These are phyloP conservation scores for Ceratobasidium sp. DNA, from an alignment of 1,284 basidiomycete species.

Conservation along the genomic window DNA sequence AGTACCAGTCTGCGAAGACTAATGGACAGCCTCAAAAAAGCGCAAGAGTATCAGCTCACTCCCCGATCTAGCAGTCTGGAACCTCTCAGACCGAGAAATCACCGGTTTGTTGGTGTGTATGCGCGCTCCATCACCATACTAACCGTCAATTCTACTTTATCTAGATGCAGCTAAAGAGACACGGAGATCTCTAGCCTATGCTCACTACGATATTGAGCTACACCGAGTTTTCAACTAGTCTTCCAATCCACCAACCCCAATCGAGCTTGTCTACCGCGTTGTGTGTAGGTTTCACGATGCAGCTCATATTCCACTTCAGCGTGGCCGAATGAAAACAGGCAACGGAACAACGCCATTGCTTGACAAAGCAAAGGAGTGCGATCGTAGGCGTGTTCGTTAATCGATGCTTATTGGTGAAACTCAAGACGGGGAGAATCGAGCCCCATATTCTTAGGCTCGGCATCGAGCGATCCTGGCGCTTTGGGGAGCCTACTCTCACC, in stretches of 20 bases:
- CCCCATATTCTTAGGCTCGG: background rate
- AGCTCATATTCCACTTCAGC: background rate
- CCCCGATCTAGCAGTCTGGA: too few relatives aligned
- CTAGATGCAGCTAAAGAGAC: background rate
- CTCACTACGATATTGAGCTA: background rate
- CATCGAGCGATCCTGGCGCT: slow-evolving; percentile 5
- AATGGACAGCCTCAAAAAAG: too few relatives aligned
- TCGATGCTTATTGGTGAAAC: too few relatives aligned
- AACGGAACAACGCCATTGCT: background rate
- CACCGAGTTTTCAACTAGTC: slow-evolving; percentile 55
- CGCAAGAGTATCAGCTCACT: too few relatives aligned
- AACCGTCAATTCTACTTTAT: too few relatives aligned
- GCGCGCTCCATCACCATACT: too few relatives aligned
- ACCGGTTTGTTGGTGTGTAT: too few relatives aligned
- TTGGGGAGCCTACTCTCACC: slow-evolving; percentile 18
- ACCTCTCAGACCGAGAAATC: too few relatives aligned
- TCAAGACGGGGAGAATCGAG: too few relatives aligned
- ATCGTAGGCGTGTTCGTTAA: background rate
- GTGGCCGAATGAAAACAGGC: background rate
- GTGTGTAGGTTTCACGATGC: background rate
- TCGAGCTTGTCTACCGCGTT: slow-evolving; percentile 63
- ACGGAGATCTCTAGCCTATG: background rate
- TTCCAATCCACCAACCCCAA: too few relatives aligned
- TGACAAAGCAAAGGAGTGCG: background rate
- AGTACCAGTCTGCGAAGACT: too few relatives aligned